A percentile compares a stretch with the other conserved stretches of the same genome.
These are phyloP conservation scores for Poterioochromonas sp. DNA, from an alignment of 352 stramenopile species.

Conservation along the genomic window DNA sequence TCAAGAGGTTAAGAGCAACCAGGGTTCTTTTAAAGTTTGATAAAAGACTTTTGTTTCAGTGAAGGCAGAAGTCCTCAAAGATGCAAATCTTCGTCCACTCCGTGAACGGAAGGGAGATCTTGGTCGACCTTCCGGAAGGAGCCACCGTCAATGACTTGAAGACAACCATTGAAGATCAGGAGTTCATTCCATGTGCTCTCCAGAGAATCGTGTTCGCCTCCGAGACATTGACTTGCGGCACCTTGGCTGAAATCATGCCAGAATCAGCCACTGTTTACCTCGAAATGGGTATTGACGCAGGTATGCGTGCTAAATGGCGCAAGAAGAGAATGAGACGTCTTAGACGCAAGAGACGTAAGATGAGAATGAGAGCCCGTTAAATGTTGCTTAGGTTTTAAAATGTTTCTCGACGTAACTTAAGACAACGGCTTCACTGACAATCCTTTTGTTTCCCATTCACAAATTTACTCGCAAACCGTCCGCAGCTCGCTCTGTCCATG, in stretches of 20 bases:
- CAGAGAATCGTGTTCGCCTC: background rate
- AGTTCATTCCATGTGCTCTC: conserved; percentile 2
- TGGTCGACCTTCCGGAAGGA: background rate
- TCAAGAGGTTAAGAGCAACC: conserved; percentile 19
- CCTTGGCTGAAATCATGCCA: background rate
- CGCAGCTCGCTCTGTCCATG: too few relatives aligned
- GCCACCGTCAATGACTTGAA: conserved; percentile 23
- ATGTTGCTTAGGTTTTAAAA: too few relatives aligned
- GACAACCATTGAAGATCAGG: background rate
- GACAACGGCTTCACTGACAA: too few relatives aligned
- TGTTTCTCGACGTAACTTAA: too few relatives aligned
- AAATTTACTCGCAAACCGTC: too few relatives aligned
- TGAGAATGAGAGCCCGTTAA: conserved; percentile 17
- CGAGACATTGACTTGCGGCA: background rate
- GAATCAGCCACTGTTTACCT: background rate
- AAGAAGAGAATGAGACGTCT: conserved; percentile 34
- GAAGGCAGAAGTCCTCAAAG: background rate
- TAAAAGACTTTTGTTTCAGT: background rate
- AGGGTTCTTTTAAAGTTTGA: background rate
- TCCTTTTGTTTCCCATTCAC: too few relatives aligned
- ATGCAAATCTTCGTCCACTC: conserved; percentile 29
- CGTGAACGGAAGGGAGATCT: background rate
- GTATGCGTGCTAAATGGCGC: conserved; percentile 25
- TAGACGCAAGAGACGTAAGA: conserved; percentile 28
- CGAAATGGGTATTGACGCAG: background rate